Evolutionary conservation across 257 asterid genomes (phyloP).

Genomic region (Osmanthus fragrans): DNA sequence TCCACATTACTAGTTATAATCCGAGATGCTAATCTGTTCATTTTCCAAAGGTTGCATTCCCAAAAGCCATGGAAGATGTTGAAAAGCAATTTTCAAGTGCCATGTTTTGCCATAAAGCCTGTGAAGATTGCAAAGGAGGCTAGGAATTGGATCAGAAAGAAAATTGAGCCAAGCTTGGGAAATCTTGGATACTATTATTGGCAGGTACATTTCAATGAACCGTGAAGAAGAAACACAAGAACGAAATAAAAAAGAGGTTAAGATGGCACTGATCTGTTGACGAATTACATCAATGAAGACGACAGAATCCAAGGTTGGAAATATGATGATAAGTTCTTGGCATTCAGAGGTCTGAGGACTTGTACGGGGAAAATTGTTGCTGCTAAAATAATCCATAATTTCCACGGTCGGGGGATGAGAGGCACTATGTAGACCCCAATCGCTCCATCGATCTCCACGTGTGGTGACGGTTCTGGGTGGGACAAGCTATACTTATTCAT

Average conservation of each 20-base stretch:
- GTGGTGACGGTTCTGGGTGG: too few relatives aligned
- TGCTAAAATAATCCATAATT: constrained; percentile 33
- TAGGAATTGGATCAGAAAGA: constrained; percentile 43
- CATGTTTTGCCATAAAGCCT: constrained; percentile 44
- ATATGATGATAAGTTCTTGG: too few relatives aligned
- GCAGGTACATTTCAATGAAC: too few relatives aligned
- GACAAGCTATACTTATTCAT: constrained; percentile 3
- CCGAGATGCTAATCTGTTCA: constrained; percentile 46
- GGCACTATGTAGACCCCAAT: constrained; percentile 46
- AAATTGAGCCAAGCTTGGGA: too few relatives aligned
- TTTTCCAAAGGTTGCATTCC: constrained; percentile 44
- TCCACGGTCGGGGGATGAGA: constrained; percentile 30
- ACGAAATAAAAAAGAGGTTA: too few relatives aligned
- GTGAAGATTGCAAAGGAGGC: constrained; percentile 46
- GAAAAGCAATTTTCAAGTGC: constrained; percentile 51
- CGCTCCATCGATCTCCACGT: constrained; percentile 44
- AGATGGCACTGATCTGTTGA: constrained; percentile 35
- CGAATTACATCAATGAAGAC: too few relatives aligned
- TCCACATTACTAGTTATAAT: constrained; percentile 49
- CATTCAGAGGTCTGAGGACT: too few relatives aligned
- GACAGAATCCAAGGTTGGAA: too few relatives aligned
- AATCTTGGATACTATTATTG: too few relatives aligned
- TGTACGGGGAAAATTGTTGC: too few relatives aligned
- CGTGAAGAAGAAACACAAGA: too few relatives aligned
- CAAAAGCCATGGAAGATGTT: constrained; percentile 27